Percentiles rank a stretch among this genome's conserved stretches.
phyloP scores from a whole-genome alignment of 306 rosid species.

The Glycyrrhiza uralensis region DNA sequence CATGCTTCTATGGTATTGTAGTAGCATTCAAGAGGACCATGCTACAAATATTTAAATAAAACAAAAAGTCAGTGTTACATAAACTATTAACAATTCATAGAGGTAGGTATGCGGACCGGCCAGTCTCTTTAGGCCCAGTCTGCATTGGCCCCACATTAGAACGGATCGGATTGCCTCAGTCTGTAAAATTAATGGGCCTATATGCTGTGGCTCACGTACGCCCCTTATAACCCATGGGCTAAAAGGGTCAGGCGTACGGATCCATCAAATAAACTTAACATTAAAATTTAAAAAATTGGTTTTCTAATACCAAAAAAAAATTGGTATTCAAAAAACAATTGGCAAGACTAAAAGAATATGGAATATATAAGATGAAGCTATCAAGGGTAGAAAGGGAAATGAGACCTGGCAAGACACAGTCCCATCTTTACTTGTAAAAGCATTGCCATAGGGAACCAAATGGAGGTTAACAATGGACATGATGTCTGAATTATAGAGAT shows the following conservation, averaged over 20 bases:
- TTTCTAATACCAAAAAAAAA: background rate
- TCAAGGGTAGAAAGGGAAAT: background rate
- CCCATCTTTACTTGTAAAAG: background rate
- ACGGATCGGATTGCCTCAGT: too few relatives aligned
- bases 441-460: background rate
- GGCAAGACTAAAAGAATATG: background rate
- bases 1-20: background rate
- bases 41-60: background rate
- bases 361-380: background rate
- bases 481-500: background rate
- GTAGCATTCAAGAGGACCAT: slow-evolving; percentile 4
- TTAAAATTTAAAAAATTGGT: too few relatives aligned
- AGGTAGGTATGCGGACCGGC: too few relatives aligned
- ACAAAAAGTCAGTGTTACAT: too few relatives aligned
- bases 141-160: too few relatives aligned
- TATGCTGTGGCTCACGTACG: too few relatives aligned
- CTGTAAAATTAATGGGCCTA: too few relatives aligned
- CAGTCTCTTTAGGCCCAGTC: too few relatives aligned
- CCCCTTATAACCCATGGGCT: too few relatives aligned
- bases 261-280: too few relatives aligned
- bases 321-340: background rate
- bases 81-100: too few relatives aligned
- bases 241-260: too few relatives aligned
- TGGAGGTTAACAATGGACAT: background rate
- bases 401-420: background rate